These are phyloP conservation scores for Colletotrichum spinosum DNA, from an alignment of 2,329 filamentous ascomycete species.

Conservation along the genomic window DNA sequence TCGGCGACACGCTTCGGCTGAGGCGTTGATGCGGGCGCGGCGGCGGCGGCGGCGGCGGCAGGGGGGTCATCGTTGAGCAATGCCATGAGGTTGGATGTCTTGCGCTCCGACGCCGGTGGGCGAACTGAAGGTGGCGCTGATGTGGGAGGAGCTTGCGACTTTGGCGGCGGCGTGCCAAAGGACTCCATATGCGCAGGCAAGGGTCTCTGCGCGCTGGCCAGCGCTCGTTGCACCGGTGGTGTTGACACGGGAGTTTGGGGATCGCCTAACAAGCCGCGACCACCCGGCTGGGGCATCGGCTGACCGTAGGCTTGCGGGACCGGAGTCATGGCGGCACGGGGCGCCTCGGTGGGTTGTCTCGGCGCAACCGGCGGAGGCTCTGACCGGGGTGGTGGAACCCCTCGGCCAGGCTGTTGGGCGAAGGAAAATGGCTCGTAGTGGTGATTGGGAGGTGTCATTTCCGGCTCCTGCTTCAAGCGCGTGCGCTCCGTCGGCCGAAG, in stretches of 20 bases:
- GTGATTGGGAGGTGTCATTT: conserved; percentile 51
- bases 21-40: conserved; percentile 27
- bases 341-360: conserved; percentile 55
- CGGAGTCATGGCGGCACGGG: conserved; percentile 47
- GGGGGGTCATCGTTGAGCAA: conserved; percentile 70
- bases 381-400: conserved; percentile 49
- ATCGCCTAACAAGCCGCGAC: conserved; percentile 55
- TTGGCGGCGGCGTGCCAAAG: conserved; percentile 46
- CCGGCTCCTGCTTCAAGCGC: conserved; percentile 63
- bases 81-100: conserved; percentile 73
- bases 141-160: conserved; percentile 50
- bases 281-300: conserved; percentile 54
- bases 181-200: conserved; percentile 47
- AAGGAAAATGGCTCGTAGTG: conserved; percentile 59
- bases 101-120: conserved; percentile 61
- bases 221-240: conserved; percentile 40
- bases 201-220: conserved; percentile 41
- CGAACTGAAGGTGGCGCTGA: conserved; percentile 53
- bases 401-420: conserved; percentile 51
- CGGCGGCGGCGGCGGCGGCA: conserved; percentile 51
- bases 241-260: conserved; percentile 46
- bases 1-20: conserved; percentile 63
- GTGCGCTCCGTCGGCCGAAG: conserved; percentile 41
- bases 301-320: conserved; percentile 50
- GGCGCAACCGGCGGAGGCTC: conserved; percentile 55